Base-by-base conservation (phyloP, 257 asterid genomes). In the Jaltomata sinuosa region DNA sequence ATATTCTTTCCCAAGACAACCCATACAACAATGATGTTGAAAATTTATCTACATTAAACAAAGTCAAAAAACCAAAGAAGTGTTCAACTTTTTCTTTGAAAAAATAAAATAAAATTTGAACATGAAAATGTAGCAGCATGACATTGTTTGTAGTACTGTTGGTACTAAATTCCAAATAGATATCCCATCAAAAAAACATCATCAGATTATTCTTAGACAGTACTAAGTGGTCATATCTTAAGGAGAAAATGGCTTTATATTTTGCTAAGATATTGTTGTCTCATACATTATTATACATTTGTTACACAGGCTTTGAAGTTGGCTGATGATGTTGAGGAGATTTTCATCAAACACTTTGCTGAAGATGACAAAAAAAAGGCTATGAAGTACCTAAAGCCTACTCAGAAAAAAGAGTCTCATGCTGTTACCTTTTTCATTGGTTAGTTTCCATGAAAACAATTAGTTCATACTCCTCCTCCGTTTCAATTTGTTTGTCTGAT, bases 351-450 rank as follows among this genome's bases (percentile, higher is more conserved):
- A 89, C 90, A 94, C 79, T 96, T 94, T 91, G 97, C 95, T 68
- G 90, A 90, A 85, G 97, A 94, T 89, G 91, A 96, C 83, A 91
- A 59, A 89, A 88, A 94, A 67, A 94, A 88, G 83, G 99, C 98
- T 83, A 92, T 96, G 98, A 94, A 91, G 80, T 96, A 94, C 93
- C 95, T 96, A 54, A 94, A 89, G 85, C 99, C 99, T 47, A 88
- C 93, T n/a, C 98, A 88, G 82, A 87, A 88, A 64, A 86, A 87
- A 88, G 98, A 96, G 65, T 96, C 99, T 11, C 97, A 94, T 83
- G 84, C 91, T 67, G 84, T 92, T 9, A 96, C 97, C 25, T 96
- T 96, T 87, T 94, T 93, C 90, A 91, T 89, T 49, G 99, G 99
- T 96, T 84, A 89, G 97, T 86, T 80, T 49, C 31, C 65, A 69